Base-by-base conservation (phyloP, 2,329 filamentous ascomycete genomes). In the Microcera coccophila region DNA sequence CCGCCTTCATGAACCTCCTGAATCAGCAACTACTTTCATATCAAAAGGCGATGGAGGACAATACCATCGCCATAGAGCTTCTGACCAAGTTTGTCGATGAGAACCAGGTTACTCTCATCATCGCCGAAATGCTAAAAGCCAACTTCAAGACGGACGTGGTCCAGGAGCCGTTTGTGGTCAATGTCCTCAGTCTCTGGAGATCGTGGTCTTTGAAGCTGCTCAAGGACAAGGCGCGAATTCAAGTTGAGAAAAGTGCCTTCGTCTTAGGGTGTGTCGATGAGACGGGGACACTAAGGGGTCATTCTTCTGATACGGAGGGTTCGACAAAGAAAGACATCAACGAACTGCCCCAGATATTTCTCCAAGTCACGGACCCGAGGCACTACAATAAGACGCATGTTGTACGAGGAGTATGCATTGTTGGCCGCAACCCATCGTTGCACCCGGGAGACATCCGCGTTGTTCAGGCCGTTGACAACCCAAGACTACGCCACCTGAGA, bases 391-490 rank as follows among this genome's bases (percentile, higher is more conserved):
- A 73, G 17, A 84, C 85, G 54, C 76, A 72, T 39, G 70, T 91
- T 1, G 77, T 96, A 18, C 73, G 82, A 47, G 90, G 90, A 0
- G 59, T 88, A 3, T 97, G 93, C 56, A 71, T 95, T 5, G 74
- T 98, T 1, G 90, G 90, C 1, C 83, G 93, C 19, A 98, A 98
- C 55, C 93, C 93, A 0, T 96, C 91, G 0, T 75, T 98, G 5
- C 91, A 98, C 56, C 87, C 90, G 0, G 93, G 93, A 4, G 93
- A 98, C 58, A 80, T 97, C 35, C 84, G 93, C 17, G 79, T 96
- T 1, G 91, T 97, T 2, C 76, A 81, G 48, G 93, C 93, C 3
- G 83, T 97, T 3, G 78, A 97, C 53, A 74, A 82, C 2, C 78
- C 82, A 1, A 70, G 71, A n/a, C 70, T 98, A 3, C 78, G 74